Evolutionary conservation across 108 stramenopile genomes (phyloP).

Genomic region (Skeletonema potamos): DNA sequence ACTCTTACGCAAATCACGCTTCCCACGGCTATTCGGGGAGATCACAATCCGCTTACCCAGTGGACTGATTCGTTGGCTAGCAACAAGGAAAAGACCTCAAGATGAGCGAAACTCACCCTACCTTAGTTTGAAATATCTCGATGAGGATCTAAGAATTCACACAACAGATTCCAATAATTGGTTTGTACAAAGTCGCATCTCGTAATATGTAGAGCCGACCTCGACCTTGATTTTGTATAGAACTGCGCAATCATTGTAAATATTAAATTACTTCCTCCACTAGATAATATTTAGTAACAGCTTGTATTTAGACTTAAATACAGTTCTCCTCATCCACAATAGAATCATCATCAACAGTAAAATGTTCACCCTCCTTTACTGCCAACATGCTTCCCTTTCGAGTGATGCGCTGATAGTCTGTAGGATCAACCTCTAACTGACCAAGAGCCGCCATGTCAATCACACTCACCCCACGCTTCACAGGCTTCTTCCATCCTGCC

Average conservation of each 20-base stretch:
- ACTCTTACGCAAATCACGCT: conserved; percentile 44
- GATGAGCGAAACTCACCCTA: conserved; percentile 16
- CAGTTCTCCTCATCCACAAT: not conserved
- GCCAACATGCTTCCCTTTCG: conserved; percentile 19
- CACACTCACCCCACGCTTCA: conserved; percentile 18
- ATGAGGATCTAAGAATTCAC: conserved; percentile 38
- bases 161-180: conserved; percentile 29
- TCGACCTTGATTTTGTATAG: not conserved
- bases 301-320: not conserved
- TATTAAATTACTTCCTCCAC: too few species aligned
- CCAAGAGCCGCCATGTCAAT: conserved; percentile 36
- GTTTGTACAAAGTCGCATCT: conserved; percentile 43
- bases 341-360: not conserved
- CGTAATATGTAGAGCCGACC: not conserved
- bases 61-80: conserved; percentile 26
- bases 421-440: conserved; percentile 50
- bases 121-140: conserved; percentile 33
- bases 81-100: not conserved
- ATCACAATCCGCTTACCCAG: conserved; percentile 37
- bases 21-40: conserved; percentile 32
- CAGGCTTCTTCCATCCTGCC: conserved; percentile 48
- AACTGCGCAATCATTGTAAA: not conserved
- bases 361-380: not conserved
- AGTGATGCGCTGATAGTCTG: conserved; percentile 42
- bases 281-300: not conserved